Percentiles rank a stretch among this genome's conserved stretches.
These are phyloP conservation scores for Ligustrum vulgare DNA, from an alignment of 257 asterid species.

Conservation along the genomic window DNA sequence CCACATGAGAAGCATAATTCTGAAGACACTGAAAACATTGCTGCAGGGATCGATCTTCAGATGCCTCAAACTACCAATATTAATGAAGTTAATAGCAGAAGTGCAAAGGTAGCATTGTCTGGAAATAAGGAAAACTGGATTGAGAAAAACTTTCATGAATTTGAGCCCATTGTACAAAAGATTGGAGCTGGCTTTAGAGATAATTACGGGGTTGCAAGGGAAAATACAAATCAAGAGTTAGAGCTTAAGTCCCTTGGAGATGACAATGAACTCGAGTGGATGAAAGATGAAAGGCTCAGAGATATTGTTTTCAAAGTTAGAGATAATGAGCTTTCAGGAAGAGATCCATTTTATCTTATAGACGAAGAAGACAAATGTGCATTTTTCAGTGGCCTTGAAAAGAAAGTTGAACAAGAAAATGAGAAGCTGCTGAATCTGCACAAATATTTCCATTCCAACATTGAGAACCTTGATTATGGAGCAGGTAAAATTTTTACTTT, in stretches of 20 bases:
- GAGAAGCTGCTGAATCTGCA: conserved; percentile 68
- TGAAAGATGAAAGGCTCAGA: conserved; percentile 83
- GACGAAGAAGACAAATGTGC: conserved; percentile 62
- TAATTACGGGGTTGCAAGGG: conserved; percentile 66
- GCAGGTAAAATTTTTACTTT: conserved; percentile 57
- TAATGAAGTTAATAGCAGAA: conserved; percentile 32
- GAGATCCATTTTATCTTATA: conserved; percentile 86
- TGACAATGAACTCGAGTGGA: conserved; percentile 80
- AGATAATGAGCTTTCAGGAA: conserved; percentile 92
- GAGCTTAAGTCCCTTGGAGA: conserved; percentile 48
- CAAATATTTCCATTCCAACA: conserved; percentile 81
- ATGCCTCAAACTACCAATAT: conserved; percentile 30
- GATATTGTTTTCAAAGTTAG: conserved; percentile 88
- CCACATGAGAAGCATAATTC: conserved; percentile 25
- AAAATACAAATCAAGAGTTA: conserved; percentile 51
- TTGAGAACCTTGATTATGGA: conserved; percentile 95
- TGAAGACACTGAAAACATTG: conserved; percentile 33
- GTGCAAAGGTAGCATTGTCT: conserved; percentile 33
- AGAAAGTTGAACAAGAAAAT: conserved; percentile 79
- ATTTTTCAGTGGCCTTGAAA: conserved; percentile 86
- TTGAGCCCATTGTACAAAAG: conserved; percentile 74
- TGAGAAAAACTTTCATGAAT: conserved; percentile 74
- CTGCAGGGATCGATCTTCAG: conserved; percentile 24
- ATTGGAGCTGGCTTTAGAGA: conserved; percentile 72
- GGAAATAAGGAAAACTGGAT: conserved; percentile 64